These are phyloP conservation scores for Exophiala calicioides DNA, from an alignment of 2,329 filamentous ascomycete species.

Conservation along the genomic window DNA sequence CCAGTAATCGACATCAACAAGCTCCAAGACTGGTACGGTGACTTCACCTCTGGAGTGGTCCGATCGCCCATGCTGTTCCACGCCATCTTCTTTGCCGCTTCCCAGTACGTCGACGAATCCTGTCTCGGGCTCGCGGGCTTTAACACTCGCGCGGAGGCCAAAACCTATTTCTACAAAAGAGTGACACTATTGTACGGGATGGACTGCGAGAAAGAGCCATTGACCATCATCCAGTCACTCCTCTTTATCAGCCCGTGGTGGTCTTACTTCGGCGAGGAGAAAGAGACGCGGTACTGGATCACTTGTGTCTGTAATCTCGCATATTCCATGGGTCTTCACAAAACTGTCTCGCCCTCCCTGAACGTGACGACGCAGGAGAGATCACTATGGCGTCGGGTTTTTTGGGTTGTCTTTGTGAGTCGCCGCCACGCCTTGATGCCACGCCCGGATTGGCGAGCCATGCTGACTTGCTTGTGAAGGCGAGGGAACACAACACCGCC, in stretches of 20 bases:
- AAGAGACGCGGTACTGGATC: conserved; percentile 4
- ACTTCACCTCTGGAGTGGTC: not conserved
- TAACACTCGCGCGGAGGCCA: not conserved
- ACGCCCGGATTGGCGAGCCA: too few relatives aligned
- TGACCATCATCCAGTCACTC: conserved; percentile 1
- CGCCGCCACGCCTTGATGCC: too few relatives aligned
- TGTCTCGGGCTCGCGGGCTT: not conserved
- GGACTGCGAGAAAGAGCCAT: not conserved
- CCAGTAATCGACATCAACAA: conserved; percentile 1
- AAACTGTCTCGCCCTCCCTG: not conserved
- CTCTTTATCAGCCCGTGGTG: conserved; percentile 5
- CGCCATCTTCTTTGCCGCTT: not conserved
- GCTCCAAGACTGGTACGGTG: not conserved
- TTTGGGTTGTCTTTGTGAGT: conserved; percentile 2
- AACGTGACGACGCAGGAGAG: not conserved
- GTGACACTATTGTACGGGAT: not conserved
- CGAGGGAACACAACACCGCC: too few relatives aligned
- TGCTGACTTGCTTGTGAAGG: too few relatives aligned
- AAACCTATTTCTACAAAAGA: not conserved
- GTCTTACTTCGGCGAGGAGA: conserved; percentile 1
- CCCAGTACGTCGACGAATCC: not conserved
- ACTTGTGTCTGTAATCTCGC: conserved; percentile 1
- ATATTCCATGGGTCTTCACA: conserved; percentile 1
- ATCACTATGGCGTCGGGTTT: not conserved
- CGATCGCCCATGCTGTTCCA: not conserved